Evolutionary conservation across 1,284 basidiomycete species (phyloP).

Genomic region (Prillingera fragicola): DNA sequence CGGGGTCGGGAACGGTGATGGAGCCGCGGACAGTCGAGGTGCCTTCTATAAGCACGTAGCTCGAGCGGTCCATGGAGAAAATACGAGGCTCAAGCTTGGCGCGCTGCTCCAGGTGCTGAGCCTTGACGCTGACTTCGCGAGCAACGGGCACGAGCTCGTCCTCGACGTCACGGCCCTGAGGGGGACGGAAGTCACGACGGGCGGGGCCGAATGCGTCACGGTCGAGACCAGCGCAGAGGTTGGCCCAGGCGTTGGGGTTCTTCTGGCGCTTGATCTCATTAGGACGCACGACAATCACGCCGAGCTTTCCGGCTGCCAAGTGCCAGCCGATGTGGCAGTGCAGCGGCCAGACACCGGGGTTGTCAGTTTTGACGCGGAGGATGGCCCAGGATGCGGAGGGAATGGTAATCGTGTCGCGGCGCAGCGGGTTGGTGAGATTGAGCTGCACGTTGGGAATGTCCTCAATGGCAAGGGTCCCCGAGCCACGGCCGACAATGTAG

Average conservation of each 20-base stretch:
- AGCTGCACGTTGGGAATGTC: conserved; percentile 13
- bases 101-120: neutral
- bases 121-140: no score
- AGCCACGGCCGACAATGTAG: conserved; percentile 38
- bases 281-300: conserved; percentile 1
- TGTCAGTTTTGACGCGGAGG: conserved; percentile 24
- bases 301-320: conserved; percentile 17
- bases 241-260: conserved; percentile 1
- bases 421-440: conserved; percentile 35
- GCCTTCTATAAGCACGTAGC: neutral
- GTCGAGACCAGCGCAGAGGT: conserved; percentile 1
- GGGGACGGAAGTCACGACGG: neutral
- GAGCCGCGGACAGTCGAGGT: no score
- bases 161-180: neutral
- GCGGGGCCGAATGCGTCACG: neutral
- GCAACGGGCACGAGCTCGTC: no score
- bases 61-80: neutral
- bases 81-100: no score
- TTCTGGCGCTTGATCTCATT: neutral
- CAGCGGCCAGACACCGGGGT: conserved; percentile 26
- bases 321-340: conserved; percentile 33
- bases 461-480: conserved; percentile 26
- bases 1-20: neutral
- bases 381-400: conserved; percentile 20
- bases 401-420: conserved; percentile 44